Percentiles rank a stretch among this genome's conserved stretches.
These are phyloP conservation scores for Kodamaea laetipori DNA, from an alignment of 805 yeast species.

Conservation along the genomic window DNA sequence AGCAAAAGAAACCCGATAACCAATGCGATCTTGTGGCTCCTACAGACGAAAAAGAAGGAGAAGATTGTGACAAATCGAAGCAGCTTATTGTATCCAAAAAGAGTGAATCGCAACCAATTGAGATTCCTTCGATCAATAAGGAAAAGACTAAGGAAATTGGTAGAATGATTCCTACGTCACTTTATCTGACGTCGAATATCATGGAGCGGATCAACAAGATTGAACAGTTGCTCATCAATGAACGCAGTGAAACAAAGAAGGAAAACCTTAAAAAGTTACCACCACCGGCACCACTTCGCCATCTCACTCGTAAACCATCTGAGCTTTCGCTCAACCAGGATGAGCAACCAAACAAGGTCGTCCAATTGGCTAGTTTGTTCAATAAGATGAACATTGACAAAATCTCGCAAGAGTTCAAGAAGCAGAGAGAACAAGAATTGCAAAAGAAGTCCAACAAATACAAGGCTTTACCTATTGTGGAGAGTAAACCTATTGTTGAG, in stretches of 20 bases:
- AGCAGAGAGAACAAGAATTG: slow-evolving; percentile 81
- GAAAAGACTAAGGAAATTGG: slow-evolving; percentile 17
- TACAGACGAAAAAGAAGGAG: not conserved
- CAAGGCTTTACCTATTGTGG: slow-evolving; percentile 68
- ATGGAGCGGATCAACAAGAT: slow-evolving; percentile 19
- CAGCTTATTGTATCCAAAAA: not conserved
- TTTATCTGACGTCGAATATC: slow-evolving; percentile 24
- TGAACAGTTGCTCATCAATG: slow-evolving; percentile 19
- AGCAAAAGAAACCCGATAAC: not conserved
- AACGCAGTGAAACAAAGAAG: slow-evolving; percentile 13
- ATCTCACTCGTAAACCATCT: slow-evolving; percentile 14
- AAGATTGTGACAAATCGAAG: not conserved
- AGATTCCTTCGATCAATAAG: slow-evolving; percentile 10
- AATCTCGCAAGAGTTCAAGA: slow-evolving; percentile 80
- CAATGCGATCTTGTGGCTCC: not conserved
- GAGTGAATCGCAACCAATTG: slow-evolving; percentile 1
- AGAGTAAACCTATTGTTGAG: slow-evolving; percentile 86
- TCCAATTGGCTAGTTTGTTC: slow-evolving; percentile 65
- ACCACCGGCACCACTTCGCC: slow-evolving; percentile 20
- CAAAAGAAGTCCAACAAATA: slow-evolving; percentile 59
- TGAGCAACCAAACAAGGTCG: slow-evolving; percentile 43
- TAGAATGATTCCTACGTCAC: slow-evolving; percentile 24
- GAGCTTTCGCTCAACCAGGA: slow-evolving; percentile 9
- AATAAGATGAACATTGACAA: slow-evolving; percentile 79
- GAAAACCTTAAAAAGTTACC: slow-evolving; percentile 15